Evolutionary conservation across 495 filamentous ascomycete species (phyloP).

Genomic region (Penicillium subrubescens): DNA sequence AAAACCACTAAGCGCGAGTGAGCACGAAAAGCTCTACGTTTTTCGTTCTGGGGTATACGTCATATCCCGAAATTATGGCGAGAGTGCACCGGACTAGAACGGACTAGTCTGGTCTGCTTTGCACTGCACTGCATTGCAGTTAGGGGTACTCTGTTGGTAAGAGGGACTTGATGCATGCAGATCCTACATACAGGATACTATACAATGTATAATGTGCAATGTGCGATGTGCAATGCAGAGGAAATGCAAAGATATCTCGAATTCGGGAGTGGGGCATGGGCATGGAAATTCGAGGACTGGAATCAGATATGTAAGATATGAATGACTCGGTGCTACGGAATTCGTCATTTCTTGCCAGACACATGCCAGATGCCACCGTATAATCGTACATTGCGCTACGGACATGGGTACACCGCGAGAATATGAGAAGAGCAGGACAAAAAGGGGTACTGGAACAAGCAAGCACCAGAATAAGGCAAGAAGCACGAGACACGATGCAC

Average conservation of each 20-base stretch:
- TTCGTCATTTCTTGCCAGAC: background rate
- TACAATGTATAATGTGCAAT: background rate
- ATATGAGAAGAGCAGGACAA: background rate
- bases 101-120: background rate
- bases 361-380: constrained; percentile 5
- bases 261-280: background rate
- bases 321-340: background rate
- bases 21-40: too few species aligned
- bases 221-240: background rate
- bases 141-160: background rate
- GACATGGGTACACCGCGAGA: constrained; percentile 5
- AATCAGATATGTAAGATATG: background rate
- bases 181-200: background rate
- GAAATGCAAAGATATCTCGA: background rate
- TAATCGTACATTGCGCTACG: constrained; percentile 28
- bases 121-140: background rate
- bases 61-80: background rate
- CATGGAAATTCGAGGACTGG: background rate
- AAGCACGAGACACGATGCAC: background rate
- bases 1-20: constrained; percentile 41
- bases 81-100: background rate
- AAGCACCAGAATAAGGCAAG: background rate
- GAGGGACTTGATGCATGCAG: background rate
- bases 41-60: too few species aligned
- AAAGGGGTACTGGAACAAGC: background rate